phyloP scores from a whole-genome alignment of 2,329 filamentous ascomycete species.

The Pezicula radicicola region DNA sequence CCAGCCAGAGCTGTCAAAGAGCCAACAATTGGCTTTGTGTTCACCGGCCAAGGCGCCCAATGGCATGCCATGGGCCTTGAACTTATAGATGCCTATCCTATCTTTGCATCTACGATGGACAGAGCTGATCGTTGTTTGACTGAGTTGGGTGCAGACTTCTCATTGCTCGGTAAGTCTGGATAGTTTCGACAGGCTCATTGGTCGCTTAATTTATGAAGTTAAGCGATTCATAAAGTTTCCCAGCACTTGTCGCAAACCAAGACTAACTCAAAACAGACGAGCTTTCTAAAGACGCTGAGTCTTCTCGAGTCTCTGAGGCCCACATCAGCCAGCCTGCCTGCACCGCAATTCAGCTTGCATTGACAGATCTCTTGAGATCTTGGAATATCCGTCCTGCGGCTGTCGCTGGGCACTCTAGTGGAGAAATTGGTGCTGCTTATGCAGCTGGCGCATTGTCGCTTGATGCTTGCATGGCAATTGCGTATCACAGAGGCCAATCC shows the following conservation, averaged over 20 bases:
- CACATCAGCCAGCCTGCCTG: slow-evolving; percentile 43
- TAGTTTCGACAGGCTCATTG: too few species aligned
- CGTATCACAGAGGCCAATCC: slow-evolving; percentile 37
- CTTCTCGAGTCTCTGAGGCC: slow-evolving; percentile 32
- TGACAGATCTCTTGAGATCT: slow-evolving; percentile 40
- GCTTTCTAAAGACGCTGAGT: slow-evolving; percentile 31
- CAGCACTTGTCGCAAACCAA: too few species aligned
- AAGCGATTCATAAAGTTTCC: too few species aligned
- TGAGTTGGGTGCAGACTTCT: slow-evolving; percentile 29
- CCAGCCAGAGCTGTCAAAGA: slow-evolving; percentile 9
- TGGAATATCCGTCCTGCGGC: slow-evolving; percentile 38
- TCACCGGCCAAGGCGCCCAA: slow-evolving; percentile 24
- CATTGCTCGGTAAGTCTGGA: slow-evolving; percentile 11
- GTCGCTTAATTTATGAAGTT: too few species aligned
- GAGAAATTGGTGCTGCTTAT: slow-evolving; percentile 47
- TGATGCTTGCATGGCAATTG: slow-evolving; percentile 36
- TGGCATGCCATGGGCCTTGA: too few species aligned
- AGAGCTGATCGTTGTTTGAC: slow-evolving; percentile 30
- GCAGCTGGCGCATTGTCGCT: slow-evolving; percentile 33
- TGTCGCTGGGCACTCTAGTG: slow-evolving; percentile 44
- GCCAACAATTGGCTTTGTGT: slow-evolving; percentile 22
- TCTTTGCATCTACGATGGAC: slow-evolving; percentile 32
- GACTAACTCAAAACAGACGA: slow-evolving; percentile 23
- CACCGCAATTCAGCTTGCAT: slow-evolving; percentile 44
- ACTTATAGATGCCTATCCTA: slow-evolving; percentile 27